Evolutionary conservation across 306 rosid genomes (phyloP).

Genomic region (Inga laurina): DNA sequence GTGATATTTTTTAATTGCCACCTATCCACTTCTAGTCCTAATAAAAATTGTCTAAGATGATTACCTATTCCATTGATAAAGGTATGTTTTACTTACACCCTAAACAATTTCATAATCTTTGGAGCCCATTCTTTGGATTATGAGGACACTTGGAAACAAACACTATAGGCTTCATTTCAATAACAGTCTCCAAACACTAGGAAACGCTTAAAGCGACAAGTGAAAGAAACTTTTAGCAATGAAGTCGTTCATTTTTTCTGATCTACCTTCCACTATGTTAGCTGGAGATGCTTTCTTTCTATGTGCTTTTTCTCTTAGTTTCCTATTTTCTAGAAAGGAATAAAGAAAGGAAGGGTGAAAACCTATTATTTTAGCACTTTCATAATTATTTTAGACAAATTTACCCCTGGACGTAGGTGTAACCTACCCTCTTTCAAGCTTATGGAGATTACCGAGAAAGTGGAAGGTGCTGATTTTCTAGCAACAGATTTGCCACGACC

Average conservation of each 20-base stretch:
- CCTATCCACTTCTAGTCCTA: background rate
- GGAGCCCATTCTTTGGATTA: background rate
- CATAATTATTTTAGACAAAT: background rate
- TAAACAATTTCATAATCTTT: background rate
- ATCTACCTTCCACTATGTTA: background rate
- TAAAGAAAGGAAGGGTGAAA: background rate
- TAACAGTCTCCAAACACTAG: background rate
- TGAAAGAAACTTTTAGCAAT: background rate
- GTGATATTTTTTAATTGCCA: background rate
- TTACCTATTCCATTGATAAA: background rate
- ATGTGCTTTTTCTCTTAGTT: background rate
- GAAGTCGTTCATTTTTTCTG: background rate
- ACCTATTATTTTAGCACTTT: background rate
- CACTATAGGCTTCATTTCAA: background rate
- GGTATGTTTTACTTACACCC: background rate
- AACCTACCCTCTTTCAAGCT: too few relatives aligned
- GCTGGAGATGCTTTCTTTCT: background rate
- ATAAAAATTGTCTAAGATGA: background rate
- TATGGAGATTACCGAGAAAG: too few relatives aligned
- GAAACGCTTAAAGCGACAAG: background rate
- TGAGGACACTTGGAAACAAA: background rate
- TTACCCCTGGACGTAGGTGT: too few relatives aligned
- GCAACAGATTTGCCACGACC: too few relatives aligned
- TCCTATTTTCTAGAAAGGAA: background rate
- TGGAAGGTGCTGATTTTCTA: too few relatives aligned